Conservation (phyloP, 2,329 filamentous ascomycete genomes). For the Arthrobotrys musiformis region DNA sequence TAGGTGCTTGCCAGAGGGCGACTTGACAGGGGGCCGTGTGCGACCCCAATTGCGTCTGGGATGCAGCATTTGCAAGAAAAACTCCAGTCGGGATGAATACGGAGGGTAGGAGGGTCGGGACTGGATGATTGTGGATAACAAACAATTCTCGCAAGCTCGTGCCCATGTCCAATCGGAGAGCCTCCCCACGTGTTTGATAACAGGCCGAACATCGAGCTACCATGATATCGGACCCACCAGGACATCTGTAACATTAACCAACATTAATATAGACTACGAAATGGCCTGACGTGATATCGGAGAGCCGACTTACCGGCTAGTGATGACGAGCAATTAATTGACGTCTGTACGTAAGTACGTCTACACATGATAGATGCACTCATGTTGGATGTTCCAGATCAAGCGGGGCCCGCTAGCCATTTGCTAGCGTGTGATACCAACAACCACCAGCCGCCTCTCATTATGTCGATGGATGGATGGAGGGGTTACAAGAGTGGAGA, state of each 20-base stretch:
- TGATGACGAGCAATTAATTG: too few relatives aligned
- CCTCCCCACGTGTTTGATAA: background rate
- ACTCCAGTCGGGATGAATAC: background rate
- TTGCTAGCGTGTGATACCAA: too few relatives aligned
- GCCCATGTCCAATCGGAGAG: background rate
- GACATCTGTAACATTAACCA: background rate
- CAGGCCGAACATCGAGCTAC: background rate
- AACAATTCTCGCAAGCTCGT: background rate
- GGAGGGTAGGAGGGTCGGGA: too few relatives aligned
- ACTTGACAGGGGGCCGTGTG: background rate
- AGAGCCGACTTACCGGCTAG: too few relatives aligned
- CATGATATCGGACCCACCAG: background rate
- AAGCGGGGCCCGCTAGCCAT: too few relatives aligned
- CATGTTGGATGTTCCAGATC: too few relatives aligned
- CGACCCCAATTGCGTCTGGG: background rate
- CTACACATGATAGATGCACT: too few relatives aligned
- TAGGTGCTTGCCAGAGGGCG: too few relatives aligned
- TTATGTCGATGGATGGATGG: too few relatives aligned
- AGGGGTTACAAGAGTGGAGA: too few relatives aligned
- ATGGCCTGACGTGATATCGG: background rate
- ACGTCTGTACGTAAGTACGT: too few relatives aligned
- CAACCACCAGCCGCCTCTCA: too few relatives aligned
- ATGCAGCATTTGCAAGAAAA: background rate
- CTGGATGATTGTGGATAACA: background rate
- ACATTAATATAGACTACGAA: background rate